A percentile compares a stretch with the other conserved stretches of the same genome.
Evolutionary conservation across 2,329 filamentous ascomycete species (phyloP).

Genomic region (Paracoccidioides lutzii): DNA sequence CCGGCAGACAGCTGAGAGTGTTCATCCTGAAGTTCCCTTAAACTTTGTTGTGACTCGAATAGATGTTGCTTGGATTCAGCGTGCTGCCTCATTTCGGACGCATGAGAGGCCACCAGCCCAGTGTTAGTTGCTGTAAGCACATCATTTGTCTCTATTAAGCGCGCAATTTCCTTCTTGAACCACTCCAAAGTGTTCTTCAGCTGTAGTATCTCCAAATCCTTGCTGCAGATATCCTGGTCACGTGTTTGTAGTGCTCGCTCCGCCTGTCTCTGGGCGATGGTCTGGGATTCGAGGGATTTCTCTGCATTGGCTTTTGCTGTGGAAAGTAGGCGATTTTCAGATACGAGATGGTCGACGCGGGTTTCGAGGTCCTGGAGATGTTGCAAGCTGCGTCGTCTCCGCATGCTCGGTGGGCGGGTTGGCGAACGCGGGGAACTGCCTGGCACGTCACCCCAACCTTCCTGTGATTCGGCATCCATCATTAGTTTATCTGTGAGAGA

Average conservation of each 20-base stretch:
- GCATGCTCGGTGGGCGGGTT: conserved; percentile 82
- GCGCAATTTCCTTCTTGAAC: conserved; percentile 67
- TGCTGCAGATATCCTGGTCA: conserved; percentile 60
- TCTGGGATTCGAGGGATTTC: conserved; percentile 45
- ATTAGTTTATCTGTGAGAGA: not conserved
- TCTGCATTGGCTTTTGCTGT: conserved; percentile 61
- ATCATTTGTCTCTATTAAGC: conserved; percentile 71
- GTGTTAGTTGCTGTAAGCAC: conserved; percentile 63
- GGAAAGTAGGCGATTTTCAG: conserved; percentile 66
- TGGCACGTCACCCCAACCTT: conserved; percentile 81
- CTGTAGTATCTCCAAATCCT: conserved; percentile 74
- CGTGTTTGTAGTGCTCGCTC: conserved; percentile 49
- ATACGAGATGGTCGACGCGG: conserved; percentile 65
- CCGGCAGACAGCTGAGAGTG: conserved; percentile 50
- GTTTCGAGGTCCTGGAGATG: conserved; percentile 76
- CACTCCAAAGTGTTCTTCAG: conserved; percentile 67
- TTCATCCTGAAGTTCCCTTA: conserved; percentile 54
- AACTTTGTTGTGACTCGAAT: conserved; percentile 51
- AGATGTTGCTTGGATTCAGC: conserved; percentile 40
- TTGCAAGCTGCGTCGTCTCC: conserved; percentile 95
- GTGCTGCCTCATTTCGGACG: conserved; percentile 55
- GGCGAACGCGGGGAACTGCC: conserved; percentile 70
- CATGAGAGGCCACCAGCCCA: conserved; percentile 60
- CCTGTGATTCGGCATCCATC: conserved; percentile 40
- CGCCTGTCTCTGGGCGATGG: conserved; percentile 41